A percentile compares a stretch with the other conserved stretches of the same genome.
These are phyloP conservation scores for Paecilomyces niveus DNA, from an alignment of 2,329 filamentous ascomycete genomes.

Conservation along the genomic window DNA sequence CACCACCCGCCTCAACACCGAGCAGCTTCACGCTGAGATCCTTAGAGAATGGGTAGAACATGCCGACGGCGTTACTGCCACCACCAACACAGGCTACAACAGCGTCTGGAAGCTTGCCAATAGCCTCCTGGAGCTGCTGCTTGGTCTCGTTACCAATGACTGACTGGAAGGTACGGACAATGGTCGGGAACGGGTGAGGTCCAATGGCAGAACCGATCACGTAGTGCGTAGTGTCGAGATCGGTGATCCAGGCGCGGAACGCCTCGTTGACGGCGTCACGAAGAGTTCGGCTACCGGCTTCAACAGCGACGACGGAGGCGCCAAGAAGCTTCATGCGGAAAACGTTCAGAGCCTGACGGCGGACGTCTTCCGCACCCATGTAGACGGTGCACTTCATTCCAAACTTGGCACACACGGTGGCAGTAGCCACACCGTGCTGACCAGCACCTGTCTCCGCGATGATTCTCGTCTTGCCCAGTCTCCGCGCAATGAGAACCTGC, in stretches of 20 bases:
- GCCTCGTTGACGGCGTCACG: slow-evolving; percentile 93
- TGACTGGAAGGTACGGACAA: slow-evolving; percentile 94
- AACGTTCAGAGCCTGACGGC: slow-evolving; percentile 91
- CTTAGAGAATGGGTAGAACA: slow-evolving; percentile 94
- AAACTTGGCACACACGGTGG: slow-evolving; percentile 96
- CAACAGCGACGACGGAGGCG: slow-evolving; percentile 85
- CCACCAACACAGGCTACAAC: slow-evolving; percentile 96
- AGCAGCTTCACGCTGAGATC: slow-evolving; percentile 80
- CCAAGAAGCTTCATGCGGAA: slow-evolving; percentile 97
- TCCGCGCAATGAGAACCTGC: slow-evolving; percentile 77
- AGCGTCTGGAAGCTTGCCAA: slow-evolving; percentile 85
- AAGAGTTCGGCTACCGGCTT: slow-evolving; percentile 77
- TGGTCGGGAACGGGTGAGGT: slow-evolving; percentile 94
- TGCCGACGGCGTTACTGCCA: slow-evolving; percentile 89
- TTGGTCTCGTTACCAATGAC: slow-evolving; percentile 95
- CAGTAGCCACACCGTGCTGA: slow-evolving; percentile 95
- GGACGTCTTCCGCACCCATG: slow-evolving; percentile 97
- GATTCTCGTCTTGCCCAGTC: slow-evolving; percentile 90
- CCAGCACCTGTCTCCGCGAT: slow-evolving; percentile 97
- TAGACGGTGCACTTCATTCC: slow-evolving; percentile 97
- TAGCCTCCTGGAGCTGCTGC: slow-evolving; percentile 75
- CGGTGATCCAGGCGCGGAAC: slow-evolving; percentile 85
- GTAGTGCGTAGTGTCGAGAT: slow-evolving; percentile 92
- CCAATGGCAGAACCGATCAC: slow-evolving; percentile 97
- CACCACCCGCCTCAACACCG: slow-evolving; percentile 91